Evolutionary conservation across 805 yeast species (phyloP).

Genomic region (Myxozyma melibiosi): DNA sequence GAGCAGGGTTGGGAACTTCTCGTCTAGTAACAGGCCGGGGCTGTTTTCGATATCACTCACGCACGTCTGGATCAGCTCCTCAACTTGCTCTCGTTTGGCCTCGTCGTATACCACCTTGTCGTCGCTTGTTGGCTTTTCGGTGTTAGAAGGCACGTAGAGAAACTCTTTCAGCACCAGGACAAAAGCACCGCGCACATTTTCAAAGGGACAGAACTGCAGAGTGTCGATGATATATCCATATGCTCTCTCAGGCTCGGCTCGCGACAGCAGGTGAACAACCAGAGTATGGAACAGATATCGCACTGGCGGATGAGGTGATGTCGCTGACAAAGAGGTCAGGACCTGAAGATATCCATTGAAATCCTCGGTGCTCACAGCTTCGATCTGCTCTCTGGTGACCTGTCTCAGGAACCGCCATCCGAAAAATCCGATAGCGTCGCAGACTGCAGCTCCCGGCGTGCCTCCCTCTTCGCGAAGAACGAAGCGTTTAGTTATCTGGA

Average conservation of each 20-base stretch:
- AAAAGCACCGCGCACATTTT: slow-evolving; percentile 58
- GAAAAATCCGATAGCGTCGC: slow-evolving; percentile 44
- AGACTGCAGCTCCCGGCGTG: slow-evolving; percentile 39
- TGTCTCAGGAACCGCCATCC: slow-evolving; percentile 39
- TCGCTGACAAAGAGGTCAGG: slow-evolving; percentile 46
- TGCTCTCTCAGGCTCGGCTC: slow-evolving; percentile 57
- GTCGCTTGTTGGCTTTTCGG: background rate
- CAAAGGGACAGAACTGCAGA: slow-evolving; percentile 65
- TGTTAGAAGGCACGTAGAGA: slow-evolving; percentile 3
- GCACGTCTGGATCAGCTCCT: slow-evolving; percentile 18
- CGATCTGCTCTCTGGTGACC: slow-evolving; percentile 36
- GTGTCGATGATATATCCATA: slow-evolving; percentile 67
- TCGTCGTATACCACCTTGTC: slow-evolving; percentile 15
- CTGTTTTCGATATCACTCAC: slow-evolving; percentile 14
- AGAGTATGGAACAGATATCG: slow-evolving; percentile 58
- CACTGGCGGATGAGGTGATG: slow-evolving; percentile 44
- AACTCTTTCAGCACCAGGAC: slow-evolving; percentile 73
- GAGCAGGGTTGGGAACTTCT: slow-evolving; percentile 17
- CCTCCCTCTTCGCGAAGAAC: slow-evolving; percentile 33
- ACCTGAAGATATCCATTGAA: slow-evolving; percentile 48
- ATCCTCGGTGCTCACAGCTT: slow-evolving; percentile 41
- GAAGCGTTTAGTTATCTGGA: slow-evolving; percentile 33
- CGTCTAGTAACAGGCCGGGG: slow-evolving; percentile 17
- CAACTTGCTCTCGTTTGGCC: slow-evolving; percentile 14
- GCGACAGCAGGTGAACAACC: slow-evolving; percentile 62